Evolutionary conservation across 73 alveolate species (phyloP).

Genomic region (Paramecium bursaria): DNA sequence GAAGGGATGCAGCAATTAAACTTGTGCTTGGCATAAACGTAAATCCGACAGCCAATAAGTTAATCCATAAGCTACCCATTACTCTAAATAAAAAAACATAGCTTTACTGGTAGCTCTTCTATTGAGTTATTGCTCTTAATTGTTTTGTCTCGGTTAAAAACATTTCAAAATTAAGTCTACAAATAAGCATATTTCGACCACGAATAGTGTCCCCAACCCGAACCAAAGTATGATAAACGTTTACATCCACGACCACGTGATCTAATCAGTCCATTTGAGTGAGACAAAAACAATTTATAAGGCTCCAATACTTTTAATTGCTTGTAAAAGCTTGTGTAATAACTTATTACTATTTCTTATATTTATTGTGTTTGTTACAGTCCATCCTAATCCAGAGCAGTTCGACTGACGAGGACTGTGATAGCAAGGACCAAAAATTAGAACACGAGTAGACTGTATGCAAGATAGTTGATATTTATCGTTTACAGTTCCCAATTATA

Average conservation of each 20-base stretch:
- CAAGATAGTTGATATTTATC: conserved; percentile 5
- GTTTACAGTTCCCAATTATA: conserved; percentile 4
- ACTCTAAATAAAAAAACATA: not conserved
- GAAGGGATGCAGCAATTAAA: not conserved
- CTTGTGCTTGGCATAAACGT: conserved; percentile 1
- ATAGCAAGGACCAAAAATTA: conserved; percentile 14
- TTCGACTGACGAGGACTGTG: not conserved
- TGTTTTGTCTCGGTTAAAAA: not conserved
- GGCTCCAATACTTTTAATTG: conserved; percentile 22
- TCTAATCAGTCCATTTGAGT: conserved; percentile 19
- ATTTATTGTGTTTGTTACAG: not conserved
- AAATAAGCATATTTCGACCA: conserved; percentile 33
- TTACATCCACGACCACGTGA: conserved; percentile 36
- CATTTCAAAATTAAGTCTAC: conserved; percentile 24
- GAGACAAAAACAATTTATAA: conserved; percentile 21
- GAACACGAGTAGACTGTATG: not conserved
- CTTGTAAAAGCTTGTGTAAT: not conserved
- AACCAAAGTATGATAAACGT: conserved; percentile 21
- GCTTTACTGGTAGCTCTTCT: conserved; percentile 3
- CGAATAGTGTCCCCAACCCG: not conserved
- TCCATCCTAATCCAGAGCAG: not conserved
- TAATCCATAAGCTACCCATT: conserved; percentile 16
- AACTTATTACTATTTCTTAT: conserved; percentile 9
- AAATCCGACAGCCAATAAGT: not conserved
- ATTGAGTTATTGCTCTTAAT: not conserved